Percentiles rank a stretch among this genome's conserved stretches.
phyloP scores from a whole-genome alignment of 2,329 filamentous ascomycete genomes.

The Aspergillus fischeri region DNA sequence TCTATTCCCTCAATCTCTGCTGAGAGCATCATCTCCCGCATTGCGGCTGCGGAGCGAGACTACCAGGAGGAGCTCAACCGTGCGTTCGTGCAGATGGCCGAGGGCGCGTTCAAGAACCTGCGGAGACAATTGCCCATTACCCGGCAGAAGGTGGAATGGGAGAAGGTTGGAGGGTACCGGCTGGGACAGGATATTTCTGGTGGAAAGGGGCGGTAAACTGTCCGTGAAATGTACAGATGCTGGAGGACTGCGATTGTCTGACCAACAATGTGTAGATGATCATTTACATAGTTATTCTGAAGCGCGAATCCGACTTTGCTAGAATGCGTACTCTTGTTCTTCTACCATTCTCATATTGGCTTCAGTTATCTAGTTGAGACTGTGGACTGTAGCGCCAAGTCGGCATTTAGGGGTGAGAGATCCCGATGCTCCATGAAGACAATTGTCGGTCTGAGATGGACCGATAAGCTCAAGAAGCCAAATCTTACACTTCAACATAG shows the following conservation, averaged over 20 bases:
- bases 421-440: background rate
- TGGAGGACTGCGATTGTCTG: background rate
- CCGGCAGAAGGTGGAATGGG: constrained; percentile 98
- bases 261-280: background rate
- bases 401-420: background rate
- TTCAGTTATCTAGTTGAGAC: background rate
- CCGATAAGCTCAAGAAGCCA: background rate
- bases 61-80: constrained; percentile 96
- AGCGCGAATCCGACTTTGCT: too few species aligned
- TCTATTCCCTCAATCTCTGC: constrained; percentile 59
- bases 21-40: constrained; percentile 71
- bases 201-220: constrained; percentile 45
- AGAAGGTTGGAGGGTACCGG: constrained; percentile 91
- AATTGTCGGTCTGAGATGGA: background rate
- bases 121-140: constrained; percentile 92
- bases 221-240: background rate
- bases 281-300: background rate
- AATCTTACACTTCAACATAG: background rate
- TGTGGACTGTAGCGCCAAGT: background rate
- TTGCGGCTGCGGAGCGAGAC: constrained; percentile 76
- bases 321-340: too few species aligned
- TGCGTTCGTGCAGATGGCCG: constrained; percentile 81
- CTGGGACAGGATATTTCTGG: constrained; percentile 76
- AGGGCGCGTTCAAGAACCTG: constrained; percentile 91
- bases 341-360: too few species aligned